Base-by-base conservation (phyloP, 2,329 filamentous ascomycete genomes). In the Ascochyta koolunga region DNA sequence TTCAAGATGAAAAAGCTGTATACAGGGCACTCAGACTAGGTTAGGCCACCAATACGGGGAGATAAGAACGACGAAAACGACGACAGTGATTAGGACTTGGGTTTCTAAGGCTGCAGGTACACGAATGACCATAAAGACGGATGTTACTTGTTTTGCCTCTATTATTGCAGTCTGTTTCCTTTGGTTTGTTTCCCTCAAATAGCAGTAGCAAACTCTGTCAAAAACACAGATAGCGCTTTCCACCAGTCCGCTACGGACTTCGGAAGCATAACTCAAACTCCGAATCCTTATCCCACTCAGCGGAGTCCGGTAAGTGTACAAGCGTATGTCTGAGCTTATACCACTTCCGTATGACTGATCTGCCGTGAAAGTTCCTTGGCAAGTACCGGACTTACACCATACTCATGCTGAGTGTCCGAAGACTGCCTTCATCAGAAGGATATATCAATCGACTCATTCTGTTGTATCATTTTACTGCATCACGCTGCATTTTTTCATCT, bases 51-150 rank as follows among this genome's bases (percentile, higher is more conserved):
- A 13, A 21, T 13, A 2, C n/a, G n/a, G n/a, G n/a, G n/a, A n/a
- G n/a, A n/a, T n/a, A 6, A 16, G 10, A 22, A 45, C 21, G 22
- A 41, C 11, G 22, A 7, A 5, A 19, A 19, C 18, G 29, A 49
- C 5, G 41, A 52, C 1, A 47, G 43, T 22, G 42, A 47, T 18
- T 15, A 38, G 18, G 51, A 54, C 21, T 39, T 43, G 38, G 50
- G 44, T 4, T 54, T 54, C 19, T 48, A 13, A 25, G 10, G 11
- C n/a, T n/a, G n/a, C 22, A 24, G 22, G 8, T 24, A 24, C 22
- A 24, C 5, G 22, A 5, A 24, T 8, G 22, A 8, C 22, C 22
- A 24, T 24, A 24, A 24, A 8, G 8, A 24, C 8, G 22, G 22
- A 24, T 24, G 22, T 8, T 8, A 8, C 8, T 24, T 8, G 22